These are phyloP conservation scores for Echium plantagineum DNA, from an alignment of 257 asterid species.

Conservation along the genomic window DNA sequence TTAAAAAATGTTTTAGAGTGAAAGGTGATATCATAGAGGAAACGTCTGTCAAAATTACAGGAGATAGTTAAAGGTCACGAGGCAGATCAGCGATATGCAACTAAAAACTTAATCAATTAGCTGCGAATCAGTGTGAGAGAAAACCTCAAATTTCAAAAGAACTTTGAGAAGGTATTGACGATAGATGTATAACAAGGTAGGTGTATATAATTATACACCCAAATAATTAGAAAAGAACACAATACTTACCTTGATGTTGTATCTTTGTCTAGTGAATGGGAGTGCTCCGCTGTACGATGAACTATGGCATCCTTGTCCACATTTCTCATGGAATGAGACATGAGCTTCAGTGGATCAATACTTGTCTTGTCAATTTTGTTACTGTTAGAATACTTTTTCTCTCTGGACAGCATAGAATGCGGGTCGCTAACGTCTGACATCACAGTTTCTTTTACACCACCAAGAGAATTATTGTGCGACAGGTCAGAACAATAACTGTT, in stretches of 20 bases:
- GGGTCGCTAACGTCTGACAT: slow-evolving; percentile 44
- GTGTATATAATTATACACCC: background rate
- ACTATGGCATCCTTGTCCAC: slow-evolving; percentile 46
- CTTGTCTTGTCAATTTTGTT: slow-evolving; percentile 30
- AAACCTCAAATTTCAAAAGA: too few relatives aligned
- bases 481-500: slow-evolving; percentile 50
- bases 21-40: too few relatives aligned
- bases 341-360: slow-evolving; percentile 58
- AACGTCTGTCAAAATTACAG: too few relatives aligned
- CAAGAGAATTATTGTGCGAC: slow-evolving; percentile 37
- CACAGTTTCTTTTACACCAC: slow-evolving; percentile 41
- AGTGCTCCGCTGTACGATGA: slow-evolving; percentile 35
- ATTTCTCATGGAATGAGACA: slow-evolving; percentile 82
- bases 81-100: too few relatives aligned
- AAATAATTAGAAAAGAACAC: slow-evolving; percentile 2
- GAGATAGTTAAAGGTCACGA: too few relatives aligned
- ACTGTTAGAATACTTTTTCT: slow-evolving; percentile 27
- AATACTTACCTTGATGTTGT: background rate
- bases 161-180: too few relatives aligned
- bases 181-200: too few relatives aligned
- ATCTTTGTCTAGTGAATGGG: slow-evolving; percentile 26
- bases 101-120: too few relatives aligned
- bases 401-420: slow-evolving; percentile 35
- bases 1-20: too few relatives aligned
- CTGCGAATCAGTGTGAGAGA: too few relatives aligned